A percentile compares a stretch with the other conserved stretches of the same genome.
Conservation (phyloP, 2,329 filamentous ascomycete genomes). For the Fusarium sp. region DNA sequence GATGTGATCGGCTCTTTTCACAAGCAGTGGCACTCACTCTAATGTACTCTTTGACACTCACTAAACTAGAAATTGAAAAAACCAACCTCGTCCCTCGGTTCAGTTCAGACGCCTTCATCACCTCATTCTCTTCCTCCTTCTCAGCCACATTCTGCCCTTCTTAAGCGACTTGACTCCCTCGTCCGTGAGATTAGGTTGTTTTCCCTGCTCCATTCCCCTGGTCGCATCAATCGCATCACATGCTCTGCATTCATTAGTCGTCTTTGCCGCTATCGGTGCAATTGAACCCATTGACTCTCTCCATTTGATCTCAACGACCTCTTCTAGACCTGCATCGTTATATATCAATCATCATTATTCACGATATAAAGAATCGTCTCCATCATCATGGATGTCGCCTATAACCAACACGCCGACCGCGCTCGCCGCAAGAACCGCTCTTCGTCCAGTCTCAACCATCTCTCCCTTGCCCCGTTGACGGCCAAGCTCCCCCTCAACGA, state of each 20-base stretch:
- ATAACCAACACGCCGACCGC: constrained; percentile 69
- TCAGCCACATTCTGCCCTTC: constrained; percentile 7
- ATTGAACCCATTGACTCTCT: constrained; percentile 29
- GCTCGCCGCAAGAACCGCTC: constrained; percentile 70
- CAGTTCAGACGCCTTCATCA: background rate
- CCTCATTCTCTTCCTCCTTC: background rate
- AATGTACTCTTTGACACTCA: background rate
- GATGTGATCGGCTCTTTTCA: constrained; percentile 28
- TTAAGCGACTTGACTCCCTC: constrained; percentile 13
- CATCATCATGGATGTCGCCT: constrained; percentile 66
- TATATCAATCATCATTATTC: background rate
- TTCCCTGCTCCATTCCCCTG: constrained; percentile 18
- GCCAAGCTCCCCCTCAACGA: constrained; percentile 70
- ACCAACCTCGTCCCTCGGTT: constrained; percentile 3
- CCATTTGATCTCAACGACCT: constrained; percentile 22
- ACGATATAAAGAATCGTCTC: background rate
- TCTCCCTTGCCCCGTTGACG: constrained; percentile 73
- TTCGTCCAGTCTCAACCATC: constrained; percentile 68
- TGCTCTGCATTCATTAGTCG: constrained; percentile 24
- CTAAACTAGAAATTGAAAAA: background rate
- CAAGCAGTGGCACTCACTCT: constrained; percentile 13
- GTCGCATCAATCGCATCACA: constrained; percentile 30
- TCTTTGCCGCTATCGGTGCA: constrained; percentile 27
- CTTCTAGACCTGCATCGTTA: background rate
- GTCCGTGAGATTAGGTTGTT: constrained; percentile 11